Evolutionary conservation across 352 stramenopile genomes (phyloP).

Genomic region (Albugo candida): DNA sequence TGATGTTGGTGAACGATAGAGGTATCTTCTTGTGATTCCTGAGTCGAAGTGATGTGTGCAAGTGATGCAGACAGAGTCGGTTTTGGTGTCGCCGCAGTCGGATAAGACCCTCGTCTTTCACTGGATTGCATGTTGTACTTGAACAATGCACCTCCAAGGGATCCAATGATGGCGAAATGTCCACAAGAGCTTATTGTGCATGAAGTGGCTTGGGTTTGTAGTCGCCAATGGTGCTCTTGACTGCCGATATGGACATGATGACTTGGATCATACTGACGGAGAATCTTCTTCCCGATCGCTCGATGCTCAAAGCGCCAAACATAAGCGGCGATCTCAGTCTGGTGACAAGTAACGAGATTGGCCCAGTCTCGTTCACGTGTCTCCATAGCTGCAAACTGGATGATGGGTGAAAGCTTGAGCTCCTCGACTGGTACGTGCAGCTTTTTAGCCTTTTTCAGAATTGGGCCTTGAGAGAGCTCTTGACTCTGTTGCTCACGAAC

Average conservation of each 20-base stretch:
- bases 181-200: slow-evolving; percentile 80
- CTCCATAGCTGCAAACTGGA: slow-evolving; percentile 82
- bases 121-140: slow-evolving; percentile 95
- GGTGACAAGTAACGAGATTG: slow-evolving; percentile 90
- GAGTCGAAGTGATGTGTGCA: not conserved
- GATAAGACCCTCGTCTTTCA: slow-evolving; percentile 79
- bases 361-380: slow-evolving; percentile 79
- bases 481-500: slow-evolving; percentile 74
- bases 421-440: slow-evolving; percentile 71
- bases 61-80: slow-evolving; percentile 41
- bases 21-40: slow-evolving; percentile 2
- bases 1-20: slow-evolving; percentile 26
- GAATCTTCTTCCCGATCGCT: slow-evolving; percentile 84
- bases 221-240: slow-evolving; percentile 34
- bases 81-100: slow-evolving; percentile 51
- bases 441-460: slow-evolving; percentile 83
- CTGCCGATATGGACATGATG: slow-evolving; percentile 34
- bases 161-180: slow-evolving; percentile 90
- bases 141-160: slow-evolving; percentile 79
- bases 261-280: slow-evolving; percentile 75
- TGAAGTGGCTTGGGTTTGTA: slow-evolving; percentile 43
- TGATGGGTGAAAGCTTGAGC: slow-evolving; percentile 83
- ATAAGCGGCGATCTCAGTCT: slow-evolving; percentile 84
- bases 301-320: slow-evolving; percentile 86
- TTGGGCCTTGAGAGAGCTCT: slow-evolving; percentile 78